These are phyloP conservation scores for Xylaria sp. DNA, from an alignment of 2,329 filamentous ascomycete genomes.

Conservation along the genomic window DNA sequence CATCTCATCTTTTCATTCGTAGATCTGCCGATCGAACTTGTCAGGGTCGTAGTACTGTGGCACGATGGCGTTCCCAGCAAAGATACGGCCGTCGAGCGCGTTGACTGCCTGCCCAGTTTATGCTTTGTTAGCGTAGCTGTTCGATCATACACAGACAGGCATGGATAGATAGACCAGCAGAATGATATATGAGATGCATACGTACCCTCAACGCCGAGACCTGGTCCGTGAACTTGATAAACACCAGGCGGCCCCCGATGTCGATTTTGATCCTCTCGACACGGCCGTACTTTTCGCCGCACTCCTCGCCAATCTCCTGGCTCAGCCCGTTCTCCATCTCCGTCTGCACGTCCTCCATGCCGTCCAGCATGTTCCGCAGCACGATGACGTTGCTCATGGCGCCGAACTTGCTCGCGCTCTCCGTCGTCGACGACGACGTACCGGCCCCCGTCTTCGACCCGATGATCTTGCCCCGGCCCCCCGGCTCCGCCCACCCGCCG, in stretches of 20 bases:
- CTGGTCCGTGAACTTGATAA: conserved; percentile 89
- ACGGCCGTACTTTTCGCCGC: conserved; percentile 84
- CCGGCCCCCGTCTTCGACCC: conserved; percentile 60
- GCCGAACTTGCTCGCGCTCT: conserved; percentile 61
- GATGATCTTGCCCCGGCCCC: conserved; percentile 77
- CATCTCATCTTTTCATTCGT: conserved; percentile 35
- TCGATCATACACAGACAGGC: background rate
- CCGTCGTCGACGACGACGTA: conserved; percentile 22
- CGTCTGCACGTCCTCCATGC: conserved; percentile 74
- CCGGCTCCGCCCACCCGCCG: conserved; percentile 75
- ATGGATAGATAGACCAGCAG: background rate
- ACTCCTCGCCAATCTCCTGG: conserved; percentile 96
- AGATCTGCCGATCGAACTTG: conserved; percentile 76
- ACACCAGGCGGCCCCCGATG: conserved; percentile 70
- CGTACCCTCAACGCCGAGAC: conserved; percentile 83
- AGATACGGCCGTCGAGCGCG: conserved; percentile 83
- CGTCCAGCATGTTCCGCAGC: conserved; percentile 83
- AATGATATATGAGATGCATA: conserved; percentile 32
- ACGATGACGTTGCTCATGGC: conserved; percentile 83
- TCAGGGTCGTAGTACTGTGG: conserved; percentile 83
- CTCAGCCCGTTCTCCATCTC: conserved; percentile 79
- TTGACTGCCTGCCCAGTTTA: conserved; percentile 75
- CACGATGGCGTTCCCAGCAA: conserved; percentile 84
- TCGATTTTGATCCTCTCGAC: conserved; percentile 83
- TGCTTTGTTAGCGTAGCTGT: conserved; percentile 3